Conservation (phyloP, 2,329 filamentous ascomycete species). For the Phoma herbarum region DNA sequence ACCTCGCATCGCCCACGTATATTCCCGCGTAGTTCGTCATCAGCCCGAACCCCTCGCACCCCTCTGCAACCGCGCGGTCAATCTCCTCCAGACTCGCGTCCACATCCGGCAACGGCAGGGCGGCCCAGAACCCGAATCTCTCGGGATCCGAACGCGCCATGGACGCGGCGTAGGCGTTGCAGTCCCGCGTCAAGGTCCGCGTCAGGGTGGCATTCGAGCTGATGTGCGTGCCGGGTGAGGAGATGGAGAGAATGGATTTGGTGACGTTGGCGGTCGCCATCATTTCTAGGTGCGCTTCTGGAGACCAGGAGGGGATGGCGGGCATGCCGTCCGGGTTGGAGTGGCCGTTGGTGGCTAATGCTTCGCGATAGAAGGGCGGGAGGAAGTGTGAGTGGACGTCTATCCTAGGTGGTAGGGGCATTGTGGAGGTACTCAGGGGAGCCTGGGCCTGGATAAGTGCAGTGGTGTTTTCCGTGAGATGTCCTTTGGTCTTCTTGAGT, state of each 20-base stretch:
- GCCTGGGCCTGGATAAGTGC: too few relatives aligned
- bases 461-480: not conserved
- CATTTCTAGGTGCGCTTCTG: constrained; percentile 57
- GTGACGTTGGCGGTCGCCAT: constrained; percentile 61
- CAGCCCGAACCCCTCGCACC: constrained; percentile 62
- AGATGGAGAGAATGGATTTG: constrained; percentile 64
- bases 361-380: constrained; percentile 54
- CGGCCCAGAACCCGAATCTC: constrained; percentile 63
- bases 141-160: constrained; percentile 50
- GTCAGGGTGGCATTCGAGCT: constrained; percentile 51
- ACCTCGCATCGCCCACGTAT: constrained; percentile 59
- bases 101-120: constrained; percentile 62
- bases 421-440: constrained; percentile 9
- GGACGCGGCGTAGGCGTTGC: constrained; percentile 54
- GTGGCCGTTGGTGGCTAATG: constrained; percentile 54
- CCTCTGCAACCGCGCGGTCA: constrained; percentile 52
- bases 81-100: constrained; percentile 60
- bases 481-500: not conserved
- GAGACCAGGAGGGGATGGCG: constrained; percentile 57
- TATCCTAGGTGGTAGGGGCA: constrained; percentile 48
- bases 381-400: constrained; percentile 62
- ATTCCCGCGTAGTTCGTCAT: constrained; percentile 63
- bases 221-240: constrained; percentile 62
- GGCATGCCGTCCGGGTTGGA: constrained; percentile 61
- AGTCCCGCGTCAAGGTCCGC: constrained; percentile 51